These are phyloP conservation scores for Stephania japonica DNA, from an alignment of 164 flowering plant species.

Conservation along the genomic window DNA sequence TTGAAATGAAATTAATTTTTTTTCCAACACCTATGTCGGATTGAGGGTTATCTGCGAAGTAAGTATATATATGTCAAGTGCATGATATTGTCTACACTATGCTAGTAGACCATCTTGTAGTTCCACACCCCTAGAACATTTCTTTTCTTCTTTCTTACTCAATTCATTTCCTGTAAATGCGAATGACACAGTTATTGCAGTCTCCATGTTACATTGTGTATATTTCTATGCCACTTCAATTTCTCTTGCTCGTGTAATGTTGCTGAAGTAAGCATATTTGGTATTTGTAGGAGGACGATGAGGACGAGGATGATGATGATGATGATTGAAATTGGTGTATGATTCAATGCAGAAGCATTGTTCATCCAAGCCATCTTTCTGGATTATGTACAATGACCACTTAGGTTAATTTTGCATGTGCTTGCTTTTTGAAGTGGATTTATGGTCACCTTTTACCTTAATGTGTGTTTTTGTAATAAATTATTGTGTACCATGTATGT, in stretches of 20 bases:
- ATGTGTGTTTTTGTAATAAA: conserved; percentile 12
- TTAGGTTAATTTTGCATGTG: conserved; percentile 9
- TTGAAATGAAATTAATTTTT: not conserved
- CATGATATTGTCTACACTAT: not conserved
- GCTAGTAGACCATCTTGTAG: not conserved
- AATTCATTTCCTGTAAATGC: too few relatives aligned
- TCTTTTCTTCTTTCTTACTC: not conserved
- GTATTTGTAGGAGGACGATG: conserved; percentile 27
- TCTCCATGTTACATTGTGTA: not conserved
- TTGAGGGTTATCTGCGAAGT: not conserved
- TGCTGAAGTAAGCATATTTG: conserved; percentile 3
- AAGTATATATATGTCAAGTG: not conserved
- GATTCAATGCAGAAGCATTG: conserved; percentile 13
- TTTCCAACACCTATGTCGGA: not conserved
- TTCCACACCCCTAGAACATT: not conserved
- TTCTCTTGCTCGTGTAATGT: not conserved
- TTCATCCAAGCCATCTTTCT: conserved; percentile 5
- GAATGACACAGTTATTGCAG: not conserved
- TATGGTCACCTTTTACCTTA: conserved; percentile 5
- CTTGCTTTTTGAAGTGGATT: conserved; percentile 10
- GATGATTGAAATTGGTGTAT: conserved; percentile 31
- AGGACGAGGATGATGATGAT: conserved; percentile 26
- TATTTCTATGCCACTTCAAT: not conserved
- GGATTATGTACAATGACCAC: conserved; percentile 21
- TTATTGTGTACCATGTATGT: conserved; percentile 9